These are phyloP conservation scores for Tieghemiomyces parasiticus DNA, from an alignment of 192 early-diverging fungal species.

Conservation along the genomic window DNA sequence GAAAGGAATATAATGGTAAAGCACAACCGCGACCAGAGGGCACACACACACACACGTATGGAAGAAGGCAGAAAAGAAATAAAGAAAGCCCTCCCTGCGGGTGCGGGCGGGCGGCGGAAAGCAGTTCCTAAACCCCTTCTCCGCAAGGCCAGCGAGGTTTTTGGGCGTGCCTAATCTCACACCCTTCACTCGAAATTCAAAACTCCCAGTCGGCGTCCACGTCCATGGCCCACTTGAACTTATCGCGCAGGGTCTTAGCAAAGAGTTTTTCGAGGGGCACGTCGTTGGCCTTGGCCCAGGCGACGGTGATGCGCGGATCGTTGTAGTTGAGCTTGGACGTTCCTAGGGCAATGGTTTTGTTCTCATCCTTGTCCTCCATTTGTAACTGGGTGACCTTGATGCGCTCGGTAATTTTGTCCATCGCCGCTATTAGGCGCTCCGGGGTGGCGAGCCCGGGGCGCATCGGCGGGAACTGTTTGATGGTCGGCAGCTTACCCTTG, in stretches of 20 bases:
- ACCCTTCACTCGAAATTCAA: too few relatives aligned
- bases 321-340: slow-evolving; percentile 99
- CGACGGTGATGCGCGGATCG: slow-evolving; percentile 87
- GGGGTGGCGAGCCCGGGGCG: slow-evolving; percentile 19
- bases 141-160: too few relatives aligned
- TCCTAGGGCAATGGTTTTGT: slow-evolving; percentile 87
- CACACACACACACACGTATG: too few relatives aligned
- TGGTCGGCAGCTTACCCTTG: slow-evolving; percentile 25
- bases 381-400: slow-evolving; percentile 59
- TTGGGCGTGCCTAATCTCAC: too few relatives aligned
- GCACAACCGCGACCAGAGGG: too few relatives aligned
- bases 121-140: too few relatives aligned
- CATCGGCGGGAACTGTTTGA: slow-evolving; percentile 16
- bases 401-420: slow-evolving; percentile 49
- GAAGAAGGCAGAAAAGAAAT: too few relatives aligned
- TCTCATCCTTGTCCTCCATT: slow-evolving; percentile 89
- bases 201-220: slow-evolving; percentile 53
- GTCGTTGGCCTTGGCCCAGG: slow-evolving; percentile 80
- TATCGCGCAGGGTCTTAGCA: slow-evolving; percentile 73
- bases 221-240: slow-evolving; percentile 92
- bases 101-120: too few relatives aligned
- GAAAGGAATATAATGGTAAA: too few relatives aligned
- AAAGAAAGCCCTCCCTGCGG: too few relatives aligned
- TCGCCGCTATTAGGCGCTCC: slow-evolving; percentile 59
- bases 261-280: slow-evolving; percentile 92